A percentile compares a stretch with the other conserved stretches of the same genome.
Evolutionary conservation across 1,284 basidiomycete species (phyloP).

Genomic region (Blastosporella zonata): DNA sequence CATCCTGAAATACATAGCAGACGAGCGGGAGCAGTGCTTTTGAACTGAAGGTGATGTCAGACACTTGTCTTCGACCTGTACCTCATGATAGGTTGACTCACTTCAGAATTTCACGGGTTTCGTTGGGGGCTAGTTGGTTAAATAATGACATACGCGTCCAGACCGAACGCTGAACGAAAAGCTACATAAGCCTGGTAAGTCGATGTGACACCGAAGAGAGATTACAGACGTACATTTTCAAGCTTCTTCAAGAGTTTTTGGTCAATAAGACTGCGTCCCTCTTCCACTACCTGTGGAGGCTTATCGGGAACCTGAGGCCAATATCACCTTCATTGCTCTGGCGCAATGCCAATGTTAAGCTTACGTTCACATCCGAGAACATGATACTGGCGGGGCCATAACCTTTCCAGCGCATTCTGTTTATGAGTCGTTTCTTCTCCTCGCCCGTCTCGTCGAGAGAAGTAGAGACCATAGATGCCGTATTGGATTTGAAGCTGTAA

Average conservation of each 20-base stretch:
- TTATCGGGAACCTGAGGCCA: slow-evolving; percentile 58
- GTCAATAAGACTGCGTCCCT: slow-evolving; percentile 55
- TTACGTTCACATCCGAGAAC: slow-evolving; percentile 60
- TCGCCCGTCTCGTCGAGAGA: slow-evolving; percentile 74
- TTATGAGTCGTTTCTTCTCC: slow-evolving; percentile 76
- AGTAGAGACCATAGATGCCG: slow-evolving; percentile 66
- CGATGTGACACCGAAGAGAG: background rate
- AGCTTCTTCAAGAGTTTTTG: slow-evolving; percentile 55
- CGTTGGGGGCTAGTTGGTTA: slow-evolving; percentile 74
- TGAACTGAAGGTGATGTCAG: slow-evolving; percentile 44
- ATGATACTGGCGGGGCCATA: slow-evolving; percentile 68
- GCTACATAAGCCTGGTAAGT: slow-evolving; percentile 33
- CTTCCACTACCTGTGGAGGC: slow-evolving; percentile 58
- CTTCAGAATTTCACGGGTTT: slow-evolving; percentile 73
- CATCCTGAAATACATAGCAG: slow-evolving; percentile 89
- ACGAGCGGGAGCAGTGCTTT: slow-evolving; percentile 68
- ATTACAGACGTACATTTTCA: slow-evolving; percentile 44
- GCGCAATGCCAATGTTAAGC: slow-evolving; percentile 13
- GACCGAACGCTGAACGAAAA: slow-evolving; percentile 73
- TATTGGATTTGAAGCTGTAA: slow-evolving; percentile 71
- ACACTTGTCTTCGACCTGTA: background rate
- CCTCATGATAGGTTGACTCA: slow-evolving; percentile 28
- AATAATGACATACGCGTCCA: slow-evolving; percentile 87
- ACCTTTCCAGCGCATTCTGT: slow-evolving; percentile 77
- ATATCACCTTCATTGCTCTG: background rate